A percentile compares a stretch with the other conserved stretches of the same genome.
phyloP scores from a whole-genome alignment of 2,329 filamentous ascomycete species.

The Hymenoscyphus infarciens region DNA sequence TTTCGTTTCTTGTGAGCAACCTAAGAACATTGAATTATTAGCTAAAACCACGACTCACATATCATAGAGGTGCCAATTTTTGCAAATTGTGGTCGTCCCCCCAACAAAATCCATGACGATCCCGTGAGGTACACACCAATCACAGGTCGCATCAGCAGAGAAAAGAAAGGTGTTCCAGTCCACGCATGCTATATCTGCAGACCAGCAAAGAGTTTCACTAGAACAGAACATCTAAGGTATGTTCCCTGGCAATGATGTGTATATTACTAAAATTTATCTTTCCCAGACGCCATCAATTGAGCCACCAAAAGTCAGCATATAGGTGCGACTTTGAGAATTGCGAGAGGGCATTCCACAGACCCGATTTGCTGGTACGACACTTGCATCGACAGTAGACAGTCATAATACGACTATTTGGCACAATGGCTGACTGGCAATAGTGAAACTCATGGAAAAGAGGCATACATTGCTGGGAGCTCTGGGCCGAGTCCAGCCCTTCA shows the following conservation, averaged over 20 bases:
- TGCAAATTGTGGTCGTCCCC: too few species aligned
- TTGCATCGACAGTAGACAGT: slow-evolving; percentile 46
- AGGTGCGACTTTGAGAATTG: slow-evolving; percentile 52
- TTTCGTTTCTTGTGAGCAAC: too few species aligned
- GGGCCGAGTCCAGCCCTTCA: too few species aligned
- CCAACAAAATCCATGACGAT: too few species aligned
- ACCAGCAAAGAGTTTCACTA: slow-evolving; percentile 51
- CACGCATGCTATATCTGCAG: slow-evolving; percentile 35
- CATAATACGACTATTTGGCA: slow-evolving; percentile 11
- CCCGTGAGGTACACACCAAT: slow-evolving; percentile 36
- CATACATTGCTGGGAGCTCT: slow-evolving; percentile 28
- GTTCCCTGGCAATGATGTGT: neutral
- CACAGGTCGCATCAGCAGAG: slow-evolving; percentile 35
- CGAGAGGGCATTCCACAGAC: slow-evolving; percentile 54
- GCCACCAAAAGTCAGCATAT: slow-evolving; percentile 52
- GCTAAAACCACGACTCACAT: too few species aligned
- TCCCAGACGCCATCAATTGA: slow-evolving; percentile 56
- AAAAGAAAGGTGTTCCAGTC: slow-evolving; percentile 37
- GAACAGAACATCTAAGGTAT: slow-evolving; percentile 60
- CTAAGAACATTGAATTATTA: too few species aligned
- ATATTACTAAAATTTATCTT: slow-evolving; percentile 28
- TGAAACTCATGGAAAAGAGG: slow-evolving; percentile 45
- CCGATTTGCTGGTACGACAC: slow-evolving; percentile 57
- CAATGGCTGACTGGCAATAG: slow-evolving; percentile 32
- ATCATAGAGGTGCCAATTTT: too few species aligned